Evolutionary conservation across 192 early-diverging fungal genomes (phyloP).

Genomic region (Entomortierella lignicola): DNA sequence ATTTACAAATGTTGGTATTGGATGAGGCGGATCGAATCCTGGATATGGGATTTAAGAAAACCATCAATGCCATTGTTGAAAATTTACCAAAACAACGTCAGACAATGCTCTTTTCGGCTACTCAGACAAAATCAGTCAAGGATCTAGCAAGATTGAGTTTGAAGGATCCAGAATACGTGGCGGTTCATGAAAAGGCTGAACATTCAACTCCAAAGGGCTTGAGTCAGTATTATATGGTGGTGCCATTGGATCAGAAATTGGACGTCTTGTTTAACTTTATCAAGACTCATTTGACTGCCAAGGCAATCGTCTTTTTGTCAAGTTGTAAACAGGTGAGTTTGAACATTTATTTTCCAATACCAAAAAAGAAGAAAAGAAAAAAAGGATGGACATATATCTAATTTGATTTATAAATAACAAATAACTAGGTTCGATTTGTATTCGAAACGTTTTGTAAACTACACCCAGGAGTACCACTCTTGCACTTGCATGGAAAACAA

Average conservation of each 20-base stretch:
- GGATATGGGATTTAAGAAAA: constrained; percentile 88
- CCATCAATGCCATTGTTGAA: constrained; percentile 84
- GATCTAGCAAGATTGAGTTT: constrained; percentile 93
- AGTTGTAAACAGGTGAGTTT: constrained; percentile 90
- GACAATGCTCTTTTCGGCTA: constrained; percentile 97
- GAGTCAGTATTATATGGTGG: constrained; percentile 87
- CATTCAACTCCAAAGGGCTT: constrained; percentile 86
- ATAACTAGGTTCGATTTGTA: constrained; percentile 75
- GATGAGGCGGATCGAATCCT: constrained; percentile 90
- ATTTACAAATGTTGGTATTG: constrained; percentile 77
- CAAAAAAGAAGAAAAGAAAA: no score
- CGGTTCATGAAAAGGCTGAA: constrained; percentile 87
- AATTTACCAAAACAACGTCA: constrained; percentile 88
- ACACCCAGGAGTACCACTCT: constrained; percentile 90
- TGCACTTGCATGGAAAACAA: constrained; percentile 97
- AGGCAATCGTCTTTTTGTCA: constrained; percentile 93
- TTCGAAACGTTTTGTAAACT: constrained; percentile 96
- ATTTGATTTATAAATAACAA: no score
- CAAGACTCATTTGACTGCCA: constrained; percentile 89
- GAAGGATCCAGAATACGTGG: constrained; percentile 92
- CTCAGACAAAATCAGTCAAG: constrained; percentile 95
- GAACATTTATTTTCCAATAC: neutral
- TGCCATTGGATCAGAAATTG: constrained; percentile 89
- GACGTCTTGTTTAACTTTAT: constrained; percentile 96
- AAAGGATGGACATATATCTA: no score